Percentiles rank a stretch among this genome's conserved stretches.
Conservation (phyloP, 2,329 filamentous ascomycete genomes). For the Chrysosporium queenslandicum region DNA sequence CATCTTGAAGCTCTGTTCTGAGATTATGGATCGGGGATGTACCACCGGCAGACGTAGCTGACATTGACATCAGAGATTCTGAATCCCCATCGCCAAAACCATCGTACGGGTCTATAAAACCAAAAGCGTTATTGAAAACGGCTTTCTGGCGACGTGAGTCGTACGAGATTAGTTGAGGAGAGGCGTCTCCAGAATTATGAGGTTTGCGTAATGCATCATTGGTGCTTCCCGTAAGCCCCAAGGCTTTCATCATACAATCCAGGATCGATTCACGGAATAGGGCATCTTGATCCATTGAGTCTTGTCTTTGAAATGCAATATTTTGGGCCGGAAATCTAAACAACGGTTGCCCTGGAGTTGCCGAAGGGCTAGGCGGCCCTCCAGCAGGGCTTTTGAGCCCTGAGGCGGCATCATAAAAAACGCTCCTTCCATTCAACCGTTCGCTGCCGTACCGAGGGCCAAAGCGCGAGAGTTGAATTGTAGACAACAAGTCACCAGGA, state of each 20-base stretch:
- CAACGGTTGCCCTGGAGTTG: not conserved
- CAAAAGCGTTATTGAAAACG: slow-evolving; percentile 77
- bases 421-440: slow-evolving; percentile 13
- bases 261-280: slow-evolving; percentile 82
- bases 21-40: slow-evolving; percentile 55
- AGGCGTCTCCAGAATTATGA: slow-evolving; percentile 66
- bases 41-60: slow-evolving; percentile 53
- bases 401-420: slow-evolving; percentile 11
- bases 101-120: slow-evolving; percentile 78
- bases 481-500: slow-evolving; percentile 70
- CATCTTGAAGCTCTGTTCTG: slow-evolving; percentile 72
- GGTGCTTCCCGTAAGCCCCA: slow-evolving; percentile 61
- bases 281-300: slow-evolving; percentile 77
- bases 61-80: slow-evolving; percentile 65
- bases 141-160: slow-evolving; percentile 73
- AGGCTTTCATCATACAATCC: slow-evolving; percentile 90
- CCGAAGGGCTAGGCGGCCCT: slow-evolving; percentile 2
- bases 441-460: slow-evolving; percentile 40
- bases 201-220: slow-evolving; percentile 56
- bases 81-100: slow-evolving; percentile 64
- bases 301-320: slow-evolving; percentile 54
- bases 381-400: slow-evolving; percentile 11
- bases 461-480: slow-evolving; percentile 59
- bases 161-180: slow-evolving; percentile 72
- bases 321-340: slow-evolving; percentile 24